Percentiles rank a stretch among this genome's conserved stretches.
Evolutionary conservation across 495 filamentous ascomycete genomes (phyloP).

Genomic region (Cenococcum geophilum): DNA sequence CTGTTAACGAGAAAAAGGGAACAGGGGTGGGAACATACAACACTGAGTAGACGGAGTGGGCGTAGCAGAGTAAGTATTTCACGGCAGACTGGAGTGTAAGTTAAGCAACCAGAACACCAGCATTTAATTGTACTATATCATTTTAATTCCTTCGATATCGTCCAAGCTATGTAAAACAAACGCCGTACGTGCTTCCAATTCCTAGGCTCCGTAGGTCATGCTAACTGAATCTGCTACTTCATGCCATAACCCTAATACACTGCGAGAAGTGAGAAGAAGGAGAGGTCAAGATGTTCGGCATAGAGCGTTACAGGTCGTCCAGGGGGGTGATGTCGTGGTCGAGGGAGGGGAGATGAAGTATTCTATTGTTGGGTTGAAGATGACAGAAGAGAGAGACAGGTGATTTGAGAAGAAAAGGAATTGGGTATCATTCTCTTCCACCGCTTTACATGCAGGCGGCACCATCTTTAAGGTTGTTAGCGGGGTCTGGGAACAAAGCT

Average conservation of each 20-base stretch:
- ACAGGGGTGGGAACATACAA: no score
- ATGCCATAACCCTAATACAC: neutral
- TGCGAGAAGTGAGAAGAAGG: neutral
- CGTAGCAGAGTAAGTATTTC: no score
- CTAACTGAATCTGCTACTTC: neutral
- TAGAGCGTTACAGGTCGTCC: neutral
- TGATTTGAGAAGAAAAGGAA: neutral
- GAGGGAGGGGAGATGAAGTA: neutral
- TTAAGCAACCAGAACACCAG: no score
- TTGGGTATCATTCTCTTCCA: neutral
- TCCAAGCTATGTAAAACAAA: no score
- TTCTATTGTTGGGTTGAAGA: neutral
- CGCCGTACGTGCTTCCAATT: no score
- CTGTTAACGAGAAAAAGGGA: no score
- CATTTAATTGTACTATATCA: no score
- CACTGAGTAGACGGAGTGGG: no score
- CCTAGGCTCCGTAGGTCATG: neutral
- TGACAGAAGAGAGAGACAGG: neutral
- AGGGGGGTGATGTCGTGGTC: neutral
- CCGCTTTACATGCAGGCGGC: conserved; percentile 17
- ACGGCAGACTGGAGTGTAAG: no score
- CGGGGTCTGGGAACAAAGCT: neutral
- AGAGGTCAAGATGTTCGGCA: neutral
- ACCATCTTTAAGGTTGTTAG: conserved; percentile 9
- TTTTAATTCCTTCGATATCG: no score